Evolutionary conservation across 176 grass and related monocot species (phyloP).

Genomic region (Bolboschoenus planiculmis): DNA sequence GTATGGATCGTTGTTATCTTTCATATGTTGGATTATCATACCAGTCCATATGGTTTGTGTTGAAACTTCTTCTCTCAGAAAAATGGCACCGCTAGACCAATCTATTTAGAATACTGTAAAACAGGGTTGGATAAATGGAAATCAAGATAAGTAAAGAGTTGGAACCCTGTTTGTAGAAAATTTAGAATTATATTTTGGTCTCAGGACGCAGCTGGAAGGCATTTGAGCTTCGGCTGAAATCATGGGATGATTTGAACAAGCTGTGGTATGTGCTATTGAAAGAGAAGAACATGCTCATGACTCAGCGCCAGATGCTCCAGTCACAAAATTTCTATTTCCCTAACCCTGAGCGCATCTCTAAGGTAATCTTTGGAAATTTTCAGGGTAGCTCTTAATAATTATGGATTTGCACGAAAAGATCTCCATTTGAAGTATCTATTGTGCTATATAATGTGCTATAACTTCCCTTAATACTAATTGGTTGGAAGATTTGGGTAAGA

Average conservation of each 20-base stretch:
- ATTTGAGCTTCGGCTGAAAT: conserved; percentile 80
- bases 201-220: conserved; percentile 93
- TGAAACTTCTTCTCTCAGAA: background rate
- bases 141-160: background rate
- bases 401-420: background rate
- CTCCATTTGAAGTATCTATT: background rate
- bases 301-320: conserved; percentile 78
- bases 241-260: conserved; percentile 95
- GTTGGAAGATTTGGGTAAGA: background rate
- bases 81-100: background rate
- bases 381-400: background rate
- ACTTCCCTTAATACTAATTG: background rate
- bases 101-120: background rate
- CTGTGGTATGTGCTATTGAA: conserved; percentile 90
- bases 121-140: background rate
- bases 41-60: background rate
- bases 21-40: background rate
- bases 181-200: conserved; percentile 6
- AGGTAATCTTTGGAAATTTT: conserved; percentile 37
- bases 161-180: background rate
- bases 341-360: conserved; percentile 80
- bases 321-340: conserved; percentile 70
- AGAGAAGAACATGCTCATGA: conserved; percentile 98
- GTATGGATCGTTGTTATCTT: background rate
- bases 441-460: background rate